Evolutionary conservation across 345 rosid genomes (phyloP).

Genomic region (Salix dunnii): DNA sequence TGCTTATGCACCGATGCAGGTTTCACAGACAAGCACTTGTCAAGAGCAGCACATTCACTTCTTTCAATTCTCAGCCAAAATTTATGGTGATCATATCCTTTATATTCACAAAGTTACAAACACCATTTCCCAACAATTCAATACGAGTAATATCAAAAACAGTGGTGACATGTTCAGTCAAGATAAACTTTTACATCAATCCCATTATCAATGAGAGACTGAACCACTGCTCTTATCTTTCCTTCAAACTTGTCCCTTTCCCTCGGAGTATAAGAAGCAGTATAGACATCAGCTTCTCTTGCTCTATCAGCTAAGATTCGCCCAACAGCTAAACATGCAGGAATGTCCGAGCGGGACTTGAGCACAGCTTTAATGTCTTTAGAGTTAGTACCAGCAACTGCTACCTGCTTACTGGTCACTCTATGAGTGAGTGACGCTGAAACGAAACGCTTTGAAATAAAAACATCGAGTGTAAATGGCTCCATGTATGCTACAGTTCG

Average conservation of each 20-base stretch:
- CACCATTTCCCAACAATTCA: background rate
- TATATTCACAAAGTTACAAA: background rate
- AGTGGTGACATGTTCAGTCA: conserved; percentile 31
- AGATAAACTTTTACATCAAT: conserved; percentile 78
- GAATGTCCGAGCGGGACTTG: conserved; percentile 78
- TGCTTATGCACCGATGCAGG: too few relatives aligned
- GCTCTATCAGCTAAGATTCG: conserved; percentile 76
- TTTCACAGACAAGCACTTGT: too few relatives aligned
- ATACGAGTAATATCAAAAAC: background rate
- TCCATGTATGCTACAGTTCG: conserved; percentile 78
- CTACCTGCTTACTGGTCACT: conserved; percentile 86
- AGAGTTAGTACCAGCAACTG: conserved; percentile 93
- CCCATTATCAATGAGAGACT: conserved; percentile 81
- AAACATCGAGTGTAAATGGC: conserved; percentile 84
- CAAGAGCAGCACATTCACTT: too few relatives aligned
- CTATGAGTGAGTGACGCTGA: conserved; percentile 90
- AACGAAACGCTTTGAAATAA: conserved; percentile 88
- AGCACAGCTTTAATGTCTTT: conserved; percentile 86
- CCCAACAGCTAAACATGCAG: conserved; percentile 82
- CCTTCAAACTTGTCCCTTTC: conserved; percentile 96
- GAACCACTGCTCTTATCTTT: conserved; percentile 88
- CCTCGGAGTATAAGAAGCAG: conserved; percentile 79
- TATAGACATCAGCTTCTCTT: conserved; percentile 81
- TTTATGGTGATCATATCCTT: background rate
- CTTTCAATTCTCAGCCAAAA: too few relatives aligned